Percentiles rank a stretch among this genome's conserved stretches.
phyloP scores from a whole-genome alignment of 192 early-diverging fungal species.

The Coemansia sp. region DNA sequence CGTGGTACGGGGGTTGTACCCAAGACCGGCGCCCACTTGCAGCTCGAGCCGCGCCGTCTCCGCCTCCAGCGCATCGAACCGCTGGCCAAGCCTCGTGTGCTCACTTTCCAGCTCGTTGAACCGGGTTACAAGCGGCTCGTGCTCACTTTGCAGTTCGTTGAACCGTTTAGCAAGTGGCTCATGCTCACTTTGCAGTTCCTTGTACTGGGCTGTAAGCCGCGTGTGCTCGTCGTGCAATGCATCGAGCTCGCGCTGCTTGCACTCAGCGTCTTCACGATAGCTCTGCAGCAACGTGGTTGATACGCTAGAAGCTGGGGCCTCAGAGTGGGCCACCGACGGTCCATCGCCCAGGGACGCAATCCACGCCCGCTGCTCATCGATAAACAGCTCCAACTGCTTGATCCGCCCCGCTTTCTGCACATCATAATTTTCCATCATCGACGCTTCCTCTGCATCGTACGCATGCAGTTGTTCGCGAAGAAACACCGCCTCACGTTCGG shows the following conservation, averaged over 20 bases:
- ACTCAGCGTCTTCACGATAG: conserved; percentile 33
- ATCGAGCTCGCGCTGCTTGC: conserved; percentile 17
- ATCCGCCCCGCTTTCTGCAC: conserved; percentile 61
- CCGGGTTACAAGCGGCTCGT: background rate
- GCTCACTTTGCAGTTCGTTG: conserved; percentile 10
- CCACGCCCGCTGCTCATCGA: conserved; percentile 60
- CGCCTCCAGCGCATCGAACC: conserved; percentile 48
- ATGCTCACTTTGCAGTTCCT: conserved; percentile 10
- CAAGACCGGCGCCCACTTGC: conserved; percentile 61
- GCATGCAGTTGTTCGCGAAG: conserved; percentile 65
- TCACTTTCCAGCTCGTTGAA: conserved; percentile 12
- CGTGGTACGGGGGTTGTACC: conserved; percentile 60
- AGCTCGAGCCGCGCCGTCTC: conserved; percentile 62
- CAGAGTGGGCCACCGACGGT: too few species aligned
- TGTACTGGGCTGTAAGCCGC: conserved; percentile 7
- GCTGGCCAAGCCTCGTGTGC: conserved; percentile 6
- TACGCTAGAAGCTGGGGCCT: background rate
- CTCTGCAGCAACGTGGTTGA: conserved; percentile 23
- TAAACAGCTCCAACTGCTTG: conserved; percentile 60
- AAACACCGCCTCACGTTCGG: conserved; percentile 62
- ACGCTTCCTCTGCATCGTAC: conserved; percentile 45
- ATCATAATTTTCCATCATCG: conserved; percentile 60
- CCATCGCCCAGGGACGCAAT: conserved; percentile 16
- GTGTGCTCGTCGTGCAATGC: conserved; percentile 7
- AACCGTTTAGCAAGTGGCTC: conserved; percentile 1